phyloP scores from a whole-genome alignment of 352 stramenopile genomes.

The Pythium brassicae region DNA sequence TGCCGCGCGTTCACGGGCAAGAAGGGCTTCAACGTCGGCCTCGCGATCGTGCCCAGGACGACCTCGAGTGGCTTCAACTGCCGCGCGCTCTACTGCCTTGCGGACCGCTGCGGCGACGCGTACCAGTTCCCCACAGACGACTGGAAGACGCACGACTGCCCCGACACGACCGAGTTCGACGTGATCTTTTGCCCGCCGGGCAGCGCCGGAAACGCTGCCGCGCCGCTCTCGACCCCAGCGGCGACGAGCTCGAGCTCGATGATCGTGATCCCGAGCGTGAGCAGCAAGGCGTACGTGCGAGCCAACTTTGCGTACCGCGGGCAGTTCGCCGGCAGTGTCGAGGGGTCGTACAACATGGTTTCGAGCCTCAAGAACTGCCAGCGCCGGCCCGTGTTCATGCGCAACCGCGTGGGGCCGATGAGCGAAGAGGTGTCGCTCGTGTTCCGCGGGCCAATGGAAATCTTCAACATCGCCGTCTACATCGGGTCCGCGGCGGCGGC shows the following conservation, averaged over 20 bases:
- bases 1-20: conserved; percentile 12
- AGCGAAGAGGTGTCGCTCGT: conserved; percentile 58
- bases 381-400: conserved; percentile 4
- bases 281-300: conserved; percentile 7
- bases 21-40: conserved; percentile 36
- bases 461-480: conserved; percentile 64
- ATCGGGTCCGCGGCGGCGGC: conserved; percentile 8
- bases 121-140: conserved; percentile 27
- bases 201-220: neutral
- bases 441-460: conserved; percentile 57
- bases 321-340: conserved; percentile 6
- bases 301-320: conserved; percentile 11
- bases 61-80: conserved; percentile 26
- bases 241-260: neutral
- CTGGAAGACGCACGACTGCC: conserved; percentile 21
- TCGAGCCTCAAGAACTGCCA: conserved; percentile 8
- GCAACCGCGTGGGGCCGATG: conserved; percentile 31
- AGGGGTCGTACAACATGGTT: conserved; percentile 16
- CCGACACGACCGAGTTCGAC: conserved; percentile 23
- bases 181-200: conserved; percentile 31
- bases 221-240: neutral
- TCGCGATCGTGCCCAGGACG: conserved; percentile 24
- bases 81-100: conserved; percentile 24
- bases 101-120: conserved; percentile 16
- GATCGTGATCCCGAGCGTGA: conserved; percentile 4